These are phyloP conservation scores for Staphylotrichum longicolle DNA, from an alignment of 495 filamentous ascomycete genomes.

Conservation along the genomic window DNA sequence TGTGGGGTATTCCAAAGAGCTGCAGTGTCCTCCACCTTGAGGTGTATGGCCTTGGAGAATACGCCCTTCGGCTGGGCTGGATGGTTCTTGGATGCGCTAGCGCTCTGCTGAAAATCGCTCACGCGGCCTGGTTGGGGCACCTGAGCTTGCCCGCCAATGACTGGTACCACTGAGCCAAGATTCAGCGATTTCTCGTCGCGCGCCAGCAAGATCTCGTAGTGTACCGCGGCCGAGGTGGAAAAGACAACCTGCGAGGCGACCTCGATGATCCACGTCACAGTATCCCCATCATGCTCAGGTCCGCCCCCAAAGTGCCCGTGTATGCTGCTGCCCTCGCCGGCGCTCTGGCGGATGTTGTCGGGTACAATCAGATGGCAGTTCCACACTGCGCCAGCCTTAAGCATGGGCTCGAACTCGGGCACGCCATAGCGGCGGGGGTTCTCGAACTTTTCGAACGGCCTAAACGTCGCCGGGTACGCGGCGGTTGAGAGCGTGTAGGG, in stretches of 20 bases:
- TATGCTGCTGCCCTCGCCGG: conserved; percentile 32
- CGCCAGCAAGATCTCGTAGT: conserved; percentile 81
- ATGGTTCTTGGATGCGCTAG: conserved; percentile 43
- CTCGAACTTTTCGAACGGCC: conserved; percentile 71
- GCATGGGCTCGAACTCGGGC: conserved; percentile 90
- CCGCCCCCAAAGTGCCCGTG: conserved; percentile 39
- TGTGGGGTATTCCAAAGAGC: conserved; percentile 86
- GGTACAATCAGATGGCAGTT: conserved; percentile 74
- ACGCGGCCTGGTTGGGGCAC: conserved; percentile 62
- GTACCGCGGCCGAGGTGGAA: conserved; percentile 80
- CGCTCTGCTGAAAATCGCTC: conserved; percentile 63
- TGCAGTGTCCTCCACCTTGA: conserved; percentile 82
- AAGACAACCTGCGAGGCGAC: conserved; percentile 90
- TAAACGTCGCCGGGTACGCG: conserved; percentile 74
- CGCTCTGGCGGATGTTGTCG: conserved; percentile 56
- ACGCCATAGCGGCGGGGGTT: conserved; percentile 59
- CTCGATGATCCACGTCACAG: conserved; percentile 86
- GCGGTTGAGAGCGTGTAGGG: conserved; percentile 88
- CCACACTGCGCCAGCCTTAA: conserved; percentile 90
- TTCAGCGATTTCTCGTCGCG: conserved; percentile 80
- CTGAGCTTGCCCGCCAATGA: conserved; percentile 43
- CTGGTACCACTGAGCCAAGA: conserved; percentile 56
- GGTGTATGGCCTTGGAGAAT: conserved; percentile 69
- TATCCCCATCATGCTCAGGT: conserved; percentile 43
- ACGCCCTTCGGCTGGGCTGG: conserved; percentile 64